These are phyloP conservation scores for Aspergillus sp. DNA, from an alignment of 2,329 filamentous ascomycete species.

Conservation along the genomic window DNA sequence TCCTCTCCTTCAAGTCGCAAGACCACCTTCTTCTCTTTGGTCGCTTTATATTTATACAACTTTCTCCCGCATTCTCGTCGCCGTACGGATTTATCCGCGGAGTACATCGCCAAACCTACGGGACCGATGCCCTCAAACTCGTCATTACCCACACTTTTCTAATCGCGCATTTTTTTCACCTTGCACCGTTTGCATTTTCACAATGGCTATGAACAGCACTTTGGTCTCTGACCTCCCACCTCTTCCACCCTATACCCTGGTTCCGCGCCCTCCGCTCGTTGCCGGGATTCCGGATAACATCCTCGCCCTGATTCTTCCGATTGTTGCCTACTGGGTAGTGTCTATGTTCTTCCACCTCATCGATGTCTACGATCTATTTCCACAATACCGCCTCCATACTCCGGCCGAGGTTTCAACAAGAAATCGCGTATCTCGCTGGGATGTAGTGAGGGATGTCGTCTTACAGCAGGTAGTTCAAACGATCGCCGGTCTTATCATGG, in stretches of 20 bases:
- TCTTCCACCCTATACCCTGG: conserved; percentile 76
- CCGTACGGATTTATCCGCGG: background rate
- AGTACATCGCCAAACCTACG: background rate
- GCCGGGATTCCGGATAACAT: conserved; percentile 79
- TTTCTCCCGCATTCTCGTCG: background rate
- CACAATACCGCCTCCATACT: conserved; percentile 90
- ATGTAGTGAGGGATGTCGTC: conserved; percentile 87
- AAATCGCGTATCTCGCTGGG: conserved; percentile 80
- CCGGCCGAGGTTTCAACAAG: conserved; percentile 85
- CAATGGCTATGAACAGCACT: conserved; percentile 38
- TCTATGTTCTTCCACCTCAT: conserved; percentile 86
- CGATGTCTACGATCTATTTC: conserved; percentile 80
- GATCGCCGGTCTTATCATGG: conserved; percentile 65
- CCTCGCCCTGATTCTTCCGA: conserved; percentile 71
- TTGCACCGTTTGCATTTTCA: conserved; percentile 12
- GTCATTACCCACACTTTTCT: background rate
- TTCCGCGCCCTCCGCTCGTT: conserved; percentile 69
- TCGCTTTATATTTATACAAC: background rate
- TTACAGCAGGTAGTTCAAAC: conserved; percentile 91
- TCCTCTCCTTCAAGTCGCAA: background rate
- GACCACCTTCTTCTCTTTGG: background rate
- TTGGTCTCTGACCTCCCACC: conserved; percentile 66
- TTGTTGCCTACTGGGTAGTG: conserved; percentile 83
- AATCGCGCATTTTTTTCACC: conserved; percentile 2
- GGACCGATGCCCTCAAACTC: conserved; percentile 10